Conservation (phyloP, 257 asterid species). For the Solanum pimpinellifolium region DNA sequence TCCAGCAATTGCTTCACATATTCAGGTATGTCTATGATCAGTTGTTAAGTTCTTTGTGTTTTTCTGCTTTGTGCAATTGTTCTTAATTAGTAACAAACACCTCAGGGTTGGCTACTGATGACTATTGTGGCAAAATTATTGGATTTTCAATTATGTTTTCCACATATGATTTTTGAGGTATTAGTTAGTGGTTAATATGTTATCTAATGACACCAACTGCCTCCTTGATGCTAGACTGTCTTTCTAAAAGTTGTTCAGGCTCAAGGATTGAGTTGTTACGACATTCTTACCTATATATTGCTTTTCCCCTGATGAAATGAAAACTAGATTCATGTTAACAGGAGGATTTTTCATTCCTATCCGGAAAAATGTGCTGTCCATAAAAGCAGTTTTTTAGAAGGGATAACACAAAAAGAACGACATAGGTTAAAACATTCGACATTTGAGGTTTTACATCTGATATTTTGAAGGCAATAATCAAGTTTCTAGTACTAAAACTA, state of each 20-base stretch:
- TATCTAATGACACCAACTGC: not conserved
- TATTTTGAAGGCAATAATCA: not conserved
- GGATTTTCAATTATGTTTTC: not conserved
- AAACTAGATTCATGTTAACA: not conserved
- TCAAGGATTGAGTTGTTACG: not conserved
- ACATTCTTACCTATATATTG: not conserved
- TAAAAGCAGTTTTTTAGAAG: not conserved
- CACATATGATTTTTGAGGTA: not conserved
- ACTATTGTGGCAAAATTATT: not conserved
- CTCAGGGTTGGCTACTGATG: not conserved
- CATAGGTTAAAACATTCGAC: not conserved
- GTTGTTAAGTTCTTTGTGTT: not conserved
- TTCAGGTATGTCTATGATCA: constrained; percentile 37
- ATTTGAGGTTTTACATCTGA: not conserved
- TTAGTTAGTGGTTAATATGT: not conserved
- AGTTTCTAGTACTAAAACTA: not conserved
- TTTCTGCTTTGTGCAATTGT: not conserved
- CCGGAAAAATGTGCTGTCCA: not conserved
- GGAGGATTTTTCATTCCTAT: not conserved
- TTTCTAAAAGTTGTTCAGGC: not conserved
- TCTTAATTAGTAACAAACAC: not conserved
- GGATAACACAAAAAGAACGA: not conserved
- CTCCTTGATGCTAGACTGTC: not conserved
- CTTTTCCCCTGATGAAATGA: not conserved
- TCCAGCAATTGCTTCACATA: constrained; percentile 84